Base-by-base conservation (phyloP, 225 moss, liverwort and hornwort species). In the Pleurozium schreberi region DNA sequence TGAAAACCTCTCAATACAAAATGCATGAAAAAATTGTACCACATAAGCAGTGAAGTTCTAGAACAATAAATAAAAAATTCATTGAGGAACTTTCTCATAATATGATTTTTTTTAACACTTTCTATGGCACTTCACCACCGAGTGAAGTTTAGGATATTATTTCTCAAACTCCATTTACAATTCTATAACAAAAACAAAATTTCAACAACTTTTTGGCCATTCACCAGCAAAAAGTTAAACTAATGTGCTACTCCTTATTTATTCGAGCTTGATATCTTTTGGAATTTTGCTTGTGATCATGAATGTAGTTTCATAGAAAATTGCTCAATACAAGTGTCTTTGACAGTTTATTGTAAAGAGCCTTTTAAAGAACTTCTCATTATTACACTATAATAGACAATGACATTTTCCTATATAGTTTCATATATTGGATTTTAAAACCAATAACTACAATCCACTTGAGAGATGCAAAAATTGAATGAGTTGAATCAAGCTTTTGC, bases 121-220 rank as follows among this genome's bases (percentile, higher is more conserved):
- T 47, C 11, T 31, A 47, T 47, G 6, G 28, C 42, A 74, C 47
- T 31, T 19, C 5, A 26, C 10, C 10, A 42, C 6, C 18, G 2
- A 68, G 5, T 47, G 11, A 73, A 73, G 45, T 73, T 9, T 68
- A 22, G 6, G 5, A 13, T 40, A 23, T 25, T 69, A 40, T 40
- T 69, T 69, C 40, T 66, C 40, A 40, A 40, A 40, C 7, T 69
- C 40, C 14, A 40, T 4, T 40, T 69, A 25, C 8, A 4, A 13
- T 40, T 69, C 8, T 40, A 40, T 40, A 1, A 69, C 40, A 14
- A 40, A 2, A 69, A 69, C 4, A 2, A 9, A 40, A 13, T 40
- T 69, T 69, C 14, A 25, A 69, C 14, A 69, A 69, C 2, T n/a
- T 68, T 1, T 0, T 0, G 5, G 2, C 13, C 12, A 38, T 3